Conservation (phyloP, 768 basidiomycete species). For the Coprinopsis marcescibilis region DNA sequence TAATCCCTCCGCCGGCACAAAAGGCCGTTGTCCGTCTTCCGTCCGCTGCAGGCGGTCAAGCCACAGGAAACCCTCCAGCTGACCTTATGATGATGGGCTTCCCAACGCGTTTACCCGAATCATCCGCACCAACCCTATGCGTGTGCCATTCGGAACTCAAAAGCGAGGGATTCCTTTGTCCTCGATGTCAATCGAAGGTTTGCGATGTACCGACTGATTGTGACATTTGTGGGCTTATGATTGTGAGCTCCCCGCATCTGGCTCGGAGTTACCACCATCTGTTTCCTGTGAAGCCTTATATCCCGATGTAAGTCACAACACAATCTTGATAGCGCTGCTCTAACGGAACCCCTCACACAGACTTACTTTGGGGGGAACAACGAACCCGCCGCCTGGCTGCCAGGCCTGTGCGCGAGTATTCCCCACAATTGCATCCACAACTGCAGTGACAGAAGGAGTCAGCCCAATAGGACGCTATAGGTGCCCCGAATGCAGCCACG, state of each 20-base stretch:
- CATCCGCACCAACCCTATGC: conserved; percentile 78
- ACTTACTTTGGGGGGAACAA: conserved; percentile 36
- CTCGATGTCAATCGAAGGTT: conserved; percentile 85
- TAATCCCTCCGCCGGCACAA: conserved; percentile 91
- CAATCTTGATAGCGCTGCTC: neutral
- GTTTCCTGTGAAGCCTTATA: conserved; percentile 88
- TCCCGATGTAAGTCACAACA: conserved; percentile 60
- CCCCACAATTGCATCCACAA: conserved; percentile 33
- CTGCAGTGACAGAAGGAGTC: conserved; percentile 50
- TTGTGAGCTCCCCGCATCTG: conserved; percentile 95
- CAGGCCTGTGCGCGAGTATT: conserved; percentile 78
- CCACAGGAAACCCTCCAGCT: conserved; percentile 54
- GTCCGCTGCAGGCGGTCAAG: conserved; percentile 29
- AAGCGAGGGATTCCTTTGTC: conserved; percentile 92
- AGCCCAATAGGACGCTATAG: conserved; percentile 84
- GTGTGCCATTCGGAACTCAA: conserved; percentile 92
- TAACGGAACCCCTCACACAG: conserved; percentile 13
- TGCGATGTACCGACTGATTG: conserved; percentile 99
- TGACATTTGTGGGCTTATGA: conserved; percentile 94
- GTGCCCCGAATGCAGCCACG: conserved; percentile 77
- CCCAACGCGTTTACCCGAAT: conserved; percentile 84
- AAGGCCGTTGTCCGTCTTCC: conserved; percentile 42
- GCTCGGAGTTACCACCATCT: conserved; percentile 94
- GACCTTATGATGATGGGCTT: conserved; percentile 99
- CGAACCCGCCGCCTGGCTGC: conserved; percentile 42